These are phyloP conservation scores for Aurinia saxatilis DNA, from an alignment of 345 rosid genomes.

Conservation along the genomic window DNA sequence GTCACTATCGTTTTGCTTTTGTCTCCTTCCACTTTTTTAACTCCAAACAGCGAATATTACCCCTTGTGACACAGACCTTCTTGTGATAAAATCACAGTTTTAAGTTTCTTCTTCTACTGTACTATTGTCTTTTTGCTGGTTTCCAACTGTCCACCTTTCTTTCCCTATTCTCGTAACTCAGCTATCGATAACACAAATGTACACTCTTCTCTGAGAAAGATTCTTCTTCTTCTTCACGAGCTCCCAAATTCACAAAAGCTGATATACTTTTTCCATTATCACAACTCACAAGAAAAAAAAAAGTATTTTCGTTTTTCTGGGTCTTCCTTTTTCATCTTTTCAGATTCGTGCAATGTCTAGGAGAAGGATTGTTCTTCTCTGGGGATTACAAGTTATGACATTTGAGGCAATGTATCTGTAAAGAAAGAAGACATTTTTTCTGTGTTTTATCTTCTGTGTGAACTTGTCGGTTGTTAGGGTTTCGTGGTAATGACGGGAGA, in stretches of 20 bases:
- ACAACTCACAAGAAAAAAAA: background rate
- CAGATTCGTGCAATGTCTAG: background rate
- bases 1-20: conserved; percentile 17
- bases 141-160: conserved; percentile 19
- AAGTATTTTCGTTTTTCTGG: background rate
- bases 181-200: conserved; percentile 10
- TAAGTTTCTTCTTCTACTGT: conserved; percentile 18
- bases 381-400: background rate
- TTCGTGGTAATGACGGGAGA: conserved; percentile 24
- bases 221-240: conserved; percentile 16
- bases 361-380: background rate
- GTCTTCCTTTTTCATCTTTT: background rate
- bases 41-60: conserved; percentile 26
- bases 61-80: background rate
- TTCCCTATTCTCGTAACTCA: conserved; percentile 23
- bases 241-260: conserved; percentile 14
- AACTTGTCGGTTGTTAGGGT: background rate
- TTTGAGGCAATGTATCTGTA: conserved; percentile 8
- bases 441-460: background rate
- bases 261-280: background rate
- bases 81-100: background rate
- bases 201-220: conserved; percentile 11
- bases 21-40: conserved; percentile 14
- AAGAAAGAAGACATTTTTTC: conserved; percentile 1
- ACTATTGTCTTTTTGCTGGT: conserved; percentile 18